Evolutionary conservation across 805 yeast genomes (phyloP), one percentile per base, ranked within the genome.

Genomic region (Candida odintsovae): DNA sequence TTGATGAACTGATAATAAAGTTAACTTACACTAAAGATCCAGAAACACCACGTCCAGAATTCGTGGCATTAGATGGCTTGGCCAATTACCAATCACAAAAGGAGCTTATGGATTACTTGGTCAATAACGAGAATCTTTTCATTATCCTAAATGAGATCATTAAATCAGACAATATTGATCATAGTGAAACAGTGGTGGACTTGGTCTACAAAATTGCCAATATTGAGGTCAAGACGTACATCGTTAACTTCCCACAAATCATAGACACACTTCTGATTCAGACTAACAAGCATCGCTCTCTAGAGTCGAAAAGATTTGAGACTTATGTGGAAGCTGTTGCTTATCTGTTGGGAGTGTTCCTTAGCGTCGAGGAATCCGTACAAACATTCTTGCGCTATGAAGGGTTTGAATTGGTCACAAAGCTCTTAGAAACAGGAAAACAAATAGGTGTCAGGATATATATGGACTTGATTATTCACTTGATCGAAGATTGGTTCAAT

Each of bases 361-460:
- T 33, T 8, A 9, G 8, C 4, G 18, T 33, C 20, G 20, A 33
- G 12, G 18, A 33, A 33, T 6, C 36, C 11, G 15, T 8, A 18
- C 20, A 33, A 16, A 8, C 19, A 2, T 50, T 57, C 18, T 18
- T 46, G 9, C 44, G 44, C 16, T 42, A 51, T 39, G 58, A 56
- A 42, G 62, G 60, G 8, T 42, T 56, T 37, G 56, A 55, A 19
- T 40, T 56, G 25, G 25, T 53, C 1, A 25, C 45, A 11, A 21
- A 48, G 9, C 23, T 56, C 7, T 25, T 53, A 37, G 49, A 40
- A 8, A 26, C 35, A 29, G 42, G 42, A 13, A 46, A 43, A 11
- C 22, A 31, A 6, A 41, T 50, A 45, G 54, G 50, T 11, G 42
- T 53, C 13, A 40, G 19, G 13, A 45, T 45, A 1, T 53, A 54